phyloP scores from a whole-genome alignment of 345 rosid species.

The Populus simonii region DNA sequence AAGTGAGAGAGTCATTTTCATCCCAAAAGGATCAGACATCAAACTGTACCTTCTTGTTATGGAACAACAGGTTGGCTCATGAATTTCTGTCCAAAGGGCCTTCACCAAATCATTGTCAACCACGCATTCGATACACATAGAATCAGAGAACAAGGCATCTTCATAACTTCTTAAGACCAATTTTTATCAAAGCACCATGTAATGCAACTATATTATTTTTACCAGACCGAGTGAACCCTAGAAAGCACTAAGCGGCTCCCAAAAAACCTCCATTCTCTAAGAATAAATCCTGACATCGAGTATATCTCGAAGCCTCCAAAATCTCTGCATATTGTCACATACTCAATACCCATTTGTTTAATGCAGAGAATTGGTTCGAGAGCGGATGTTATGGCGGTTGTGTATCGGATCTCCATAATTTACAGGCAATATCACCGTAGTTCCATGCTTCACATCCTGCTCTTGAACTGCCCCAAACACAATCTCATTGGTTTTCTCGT shows the following conservation, averaged over 20 bases:
- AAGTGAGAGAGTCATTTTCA: not conserved
- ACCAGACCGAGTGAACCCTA: not conserved
- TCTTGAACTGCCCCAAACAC: slow-evolving; percentile 91
- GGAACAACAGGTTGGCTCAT: too few species aligned
- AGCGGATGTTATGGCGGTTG: slow-evolving; percentile 47
- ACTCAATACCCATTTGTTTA: slow-evolving; percentile 24
- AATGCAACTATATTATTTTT: slow-evolving; percentile 4
- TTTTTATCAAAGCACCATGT: not conserved
- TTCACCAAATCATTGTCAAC: not conserved
- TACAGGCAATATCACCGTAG: slow-evolving; percentile 52
- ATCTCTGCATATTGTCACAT: not conserved
- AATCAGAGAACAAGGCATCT: not conserved
- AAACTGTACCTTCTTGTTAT: not conserved
- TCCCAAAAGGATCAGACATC: not conserved
- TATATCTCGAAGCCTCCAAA: slow-evolving; percentile 15
- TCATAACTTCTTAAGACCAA: not conserved
- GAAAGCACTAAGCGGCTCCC: slow-evolving; percentile 13
- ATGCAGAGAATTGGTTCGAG: slow-evolving; percentile 40
- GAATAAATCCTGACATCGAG: not conserved
- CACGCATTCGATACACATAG: not conserved
- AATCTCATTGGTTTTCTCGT: slow-evolving; percentile 74
- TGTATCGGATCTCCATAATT: slow-evolving; percentile 45
- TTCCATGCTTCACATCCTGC: slow-evolving; percentile 43
- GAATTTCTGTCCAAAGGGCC: not conserved
- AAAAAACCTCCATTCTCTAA: slow-evolving; percentile 1